A percentile compares a stretch with the other conserved stretches of the same genome.
Evolutionary conservation across 805 yeast species (phyloP).

Genomic region (Zygotorulaspora sp.): DNA sequence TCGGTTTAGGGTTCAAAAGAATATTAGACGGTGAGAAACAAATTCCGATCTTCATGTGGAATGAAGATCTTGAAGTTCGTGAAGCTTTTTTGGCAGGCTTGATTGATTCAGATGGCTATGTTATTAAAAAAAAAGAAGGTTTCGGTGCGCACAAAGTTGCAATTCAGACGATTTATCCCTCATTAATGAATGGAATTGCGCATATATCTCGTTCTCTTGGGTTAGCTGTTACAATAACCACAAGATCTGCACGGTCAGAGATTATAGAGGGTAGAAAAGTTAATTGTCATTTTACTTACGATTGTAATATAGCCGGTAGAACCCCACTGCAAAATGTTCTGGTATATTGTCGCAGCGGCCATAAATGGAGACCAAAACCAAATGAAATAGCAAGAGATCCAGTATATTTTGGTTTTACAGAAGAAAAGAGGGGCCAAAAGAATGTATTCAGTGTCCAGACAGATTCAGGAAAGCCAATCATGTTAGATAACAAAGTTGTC

Average conservation of each 20-base stretch:
- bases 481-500: constrained; percentile 25
- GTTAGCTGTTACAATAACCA: constrained; percentile 34
- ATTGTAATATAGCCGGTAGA: constrained; percentile 24
- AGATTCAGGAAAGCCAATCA: constrained; percentile 18
- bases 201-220: constrained; percentile 44
- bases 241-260: constrained; percentile 25
- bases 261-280: constrained; percentile 22
- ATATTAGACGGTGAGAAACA: constrained; percentile 26
- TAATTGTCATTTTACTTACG: constrained; percentile 26
- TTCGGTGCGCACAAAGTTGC: constrained; percentile 25
- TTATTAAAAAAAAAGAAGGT: constrained; percentile 20
- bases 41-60: constrained; percentile 36
- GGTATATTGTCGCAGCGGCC: constrained; percentile 27
- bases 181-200: constrained; percentile 37
- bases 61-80: constrained; percentile 39
- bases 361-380: constrained; percentile 19
- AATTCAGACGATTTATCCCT: constrained; percentile 32
- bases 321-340: constrained; percentile 25
- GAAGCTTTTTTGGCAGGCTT: constrained; percentile 45
- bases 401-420: constrained; percentile 22
- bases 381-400: constrained; percentile 18
- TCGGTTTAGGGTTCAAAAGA: constrained; percentile 24
- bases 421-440: constrained; percentile 18
- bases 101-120: constrained; percentile 40
- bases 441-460: constrained; percentile 20